A percentile compares a stretch with the other conserved stretches of the same genome.
These are phyloP conservation scores for Spathaspora arborariae DNA, from an alignment of 805 yeast species.

Conservation along the genomic window DNA sequence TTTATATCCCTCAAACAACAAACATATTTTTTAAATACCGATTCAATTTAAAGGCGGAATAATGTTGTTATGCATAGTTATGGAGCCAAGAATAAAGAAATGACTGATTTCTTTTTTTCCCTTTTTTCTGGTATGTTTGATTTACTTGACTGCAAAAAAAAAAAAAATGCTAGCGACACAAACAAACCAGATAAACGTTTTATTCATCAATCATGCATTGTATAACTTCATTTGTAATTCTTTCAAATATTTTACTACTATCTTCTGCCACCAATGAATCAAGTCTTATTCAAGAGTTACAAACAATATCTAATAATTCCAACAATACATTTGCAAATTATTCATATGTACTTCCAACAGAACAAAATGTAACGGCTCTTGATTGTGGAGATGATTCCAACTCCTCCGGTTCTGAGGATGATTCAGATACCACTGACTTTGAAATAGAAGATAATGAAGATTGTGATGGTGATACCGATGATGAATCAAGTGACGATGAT, in stretches of 20 bases:
- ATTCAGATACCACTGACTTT: not conserved
- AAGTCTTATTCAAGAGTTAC: not conserved
- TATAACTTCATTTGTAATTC: constrained; percentile 5
- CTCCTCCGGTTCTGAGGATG: not conserved
- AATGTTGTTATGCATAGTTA: not conserved
- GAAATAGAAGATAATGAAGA: not conserved
- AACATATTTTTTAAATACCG: too few species aligned
- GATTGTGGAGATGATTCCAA: not conserved
- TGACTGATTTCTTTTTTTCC: not conserved
- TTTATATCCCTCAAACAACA: too few species aligned
- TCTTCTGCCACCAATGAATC: not conserved
- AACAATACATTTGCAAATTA: not conserved
- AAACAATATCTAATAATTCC: not conserved
- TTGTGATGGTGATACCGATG: not conserved
- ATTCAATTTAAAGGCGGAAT: too few species aligned
- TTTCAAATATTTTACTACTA: constrained; percentile 1
- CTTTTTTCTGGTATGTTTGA: not conserved
- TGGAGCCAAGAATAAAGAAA: not conserved
- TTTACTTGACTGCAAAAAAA: not conserved
- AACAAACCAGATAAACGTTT: not conserved
- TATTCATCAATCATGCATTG: constrained; percentile 1
- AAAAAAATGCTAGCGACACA: not conserved
- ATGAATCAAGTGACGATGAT: not conserved
- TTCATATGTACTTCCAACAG: not conserved
- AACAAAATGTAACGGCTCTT: not conserved